Base-by-base conservation (phyloP, 2,329 filamentous ascomycete species). In the Tolypocladium endophyticum region DNA sequence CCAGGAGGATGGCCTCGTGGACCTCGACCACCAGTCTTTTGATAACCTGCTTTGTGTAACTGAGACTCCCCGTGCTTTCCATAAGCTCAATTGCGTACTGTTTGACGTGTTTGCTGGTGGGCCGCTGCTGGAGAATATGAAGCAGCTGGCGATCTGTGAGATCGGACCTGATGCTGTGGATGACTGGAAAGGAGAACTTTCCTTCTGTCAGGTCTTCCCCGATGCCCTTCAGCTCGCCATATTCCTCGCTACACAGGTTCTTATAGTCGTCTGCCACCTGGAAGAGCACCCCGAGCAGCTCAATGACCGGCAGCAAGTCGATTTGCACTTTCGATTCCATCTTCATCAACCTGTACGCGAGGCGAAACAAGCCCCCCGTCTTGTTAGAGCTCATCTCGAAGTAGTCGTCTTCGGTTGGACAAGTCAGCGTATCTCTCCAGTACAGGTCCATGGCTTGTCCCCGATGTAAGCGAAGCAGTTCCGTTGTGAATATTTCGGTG, bases 201-300 rank as follows among this genome's bases (percentile, higher is more conserved):
- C 93, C 93, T 77, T 97, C 94, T 1, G 92, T 96, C 67, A 97
- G 77, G 74, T 97, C 94, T 77, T 97, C 93, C 73, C 90, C 96
- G 66, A 96, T 83, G 56, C 93, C 94, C 77, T 97, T 97, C 74
- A 96, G 93, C 64, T 87, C 80, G 43, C 86, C 87, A 78, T 96
- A 97, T 68, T 86, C 81, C 20, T 76, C 77, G n/a, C 81, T 84
- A 35, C 81, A 84, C 50, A 99, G 85, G 72, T 97, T 97, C 73
- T 92, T 85, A 76, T 96, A 96, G 80, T 99, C 94, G 77, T 93
- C 90, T n/a, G n/a, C n/a, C n/a, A n/a, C n/a, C n/a, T n/a, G n/a
- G n/a, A n/a, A n/a, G n/a, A n/a, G n/a, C n/a, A n/a, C n/a, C n/a
- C n/a, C n/a, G n/a, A n/a, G n/a, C n/a, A n/a, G n/a, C n/a, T n/a